These are phyloP conservation scores for Rhodotorula paludigena DNA, from an alignment of 768 basidiomycete species.

Conservation along the genomic window DNA sequence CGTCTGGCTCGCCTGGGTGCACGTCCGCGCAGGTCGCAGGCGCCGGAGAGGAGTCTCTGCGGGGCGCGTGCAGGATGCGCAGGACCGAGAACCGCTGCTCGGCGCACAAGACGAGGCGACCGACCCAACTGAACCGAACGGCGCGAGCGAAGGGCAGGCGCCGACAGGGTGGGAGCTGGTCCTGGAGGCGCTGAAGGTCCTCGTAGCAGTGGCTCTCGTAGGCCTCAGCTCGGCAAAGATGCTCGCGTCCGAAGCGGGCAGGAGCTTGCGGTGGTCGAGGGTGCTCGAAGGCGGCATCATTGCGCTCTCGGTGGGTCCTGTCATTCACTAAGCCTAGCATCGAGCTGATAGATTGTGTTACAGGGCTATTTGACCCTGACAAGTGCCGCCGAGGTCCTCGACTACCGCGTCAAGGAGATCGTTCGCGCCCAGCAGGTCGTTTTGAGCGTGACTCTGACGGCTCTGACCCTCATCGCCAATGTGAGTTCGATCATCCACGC, in stretches of 20 bases:
- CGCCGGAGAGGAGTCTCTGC: accelerated
- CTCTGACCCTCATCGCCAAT: neutral
- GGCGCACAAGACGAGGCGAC: too few relatives aligned
- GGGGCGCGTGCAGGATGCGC: neutral
- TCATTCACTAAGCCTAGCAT: accelerated
- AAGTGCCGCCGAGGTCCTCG: neutral
- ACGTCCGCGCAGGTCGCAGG: neutral
- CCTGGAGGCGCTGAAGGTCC: neutral
- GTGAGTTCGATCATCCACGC: neutral
- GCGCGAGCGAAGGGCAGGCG: neutral
- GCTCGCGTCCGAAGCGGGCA: neutral
- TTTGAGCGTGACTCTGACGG: neutral
- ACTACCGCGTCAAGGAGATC: neutral
- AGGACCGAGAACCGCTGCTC: neutral
- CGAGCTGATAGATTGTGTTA: neutral
- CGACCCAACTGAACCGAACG: neutral
- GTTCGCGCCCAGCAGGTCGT: slow-evolving; percentile 7
- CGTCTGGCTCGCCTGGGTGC: slow-evolving; percentile 2
- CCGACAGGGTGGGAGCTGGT: slow-evolving; percentile 3
- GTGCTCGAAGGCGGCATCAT: slow-evolving; percentile 15
- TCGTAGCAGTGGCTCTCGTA: neutral
- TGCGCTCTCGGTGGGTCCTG: neutral
- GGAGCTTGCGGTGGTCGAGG: slow-evolving; percentile 8
- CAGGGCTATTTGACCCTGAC: slow-evolving; percentile 12
- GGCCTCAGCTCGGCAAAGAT: neutral